A percentile compares a stretch with the other conserved stretches of the same genome.
phyloP scores from a whole-genome alignment of 371 early-diverging fungal species.

The Mortierella sp. region DNA sequence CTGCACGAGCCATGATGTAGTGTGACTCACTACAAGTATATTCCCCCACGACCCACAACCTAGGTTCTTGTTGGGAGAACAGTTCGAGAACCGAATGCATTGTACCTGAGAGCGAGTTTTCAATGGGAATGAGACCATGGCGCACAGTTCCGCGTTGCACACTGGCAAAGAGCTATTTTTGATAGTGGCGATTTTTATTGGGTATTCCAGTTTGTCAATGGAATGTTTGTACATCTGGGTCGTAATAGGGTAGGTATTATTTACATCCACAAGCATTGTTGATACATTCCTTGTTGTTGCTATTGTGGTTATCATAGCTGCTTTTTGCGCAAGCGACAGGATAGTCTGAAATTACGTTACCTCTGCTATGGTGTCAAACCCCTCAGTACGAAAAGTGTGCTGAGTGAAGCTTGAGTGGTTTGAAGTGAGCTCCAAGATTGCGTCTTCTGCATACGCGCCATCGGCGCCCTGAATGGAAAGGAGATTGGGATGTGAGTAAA shows the following conservation, averaged over 20 bases:
- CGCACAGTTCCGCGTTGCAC: slow-evolving; percentile 44
- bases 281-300: too few species aligned
- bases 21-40: slow-evolving; percentile 52
- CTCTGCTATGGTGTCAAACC: slow-evolving; percentile 47
- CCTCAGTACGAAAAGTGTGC: slow-evolving; percentile 40
- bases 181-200: not conserved
- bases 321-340: not conserved
- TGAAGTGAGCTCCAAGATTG: slow-evolving; percentile 51
- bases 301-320: too few species aligned
- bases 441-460: slow-evolving; percentile 55
- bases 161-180: slow-evolving; percentile 30
- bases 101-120: slow-evolving; percentile 53
- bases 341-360: slow-evolving; percentile 12
- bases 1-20: slow-evolving; percentile 45
- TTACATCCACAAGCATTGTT: too few species aligned
- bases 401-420: slow-evolving; percentile 43
- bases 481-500: not conserved
- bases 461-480: slow-evolving; percentile 27
- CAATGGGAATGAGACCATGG: slow-evolving; percentile 50
- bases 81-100: slow-evolving; percentile 50
- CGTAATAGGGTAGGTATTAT: too few species aligned
- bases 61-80: slow-evolving; percentile 40
- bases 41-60: slow-evolving; percentile 55
- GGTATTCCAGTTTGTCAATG: not conserved
- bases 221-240: not conserved